Evolutionary conservation across 768 basidiomycete species (phyloP).

Genomic region (Boletus tomentosulus): DNA sequence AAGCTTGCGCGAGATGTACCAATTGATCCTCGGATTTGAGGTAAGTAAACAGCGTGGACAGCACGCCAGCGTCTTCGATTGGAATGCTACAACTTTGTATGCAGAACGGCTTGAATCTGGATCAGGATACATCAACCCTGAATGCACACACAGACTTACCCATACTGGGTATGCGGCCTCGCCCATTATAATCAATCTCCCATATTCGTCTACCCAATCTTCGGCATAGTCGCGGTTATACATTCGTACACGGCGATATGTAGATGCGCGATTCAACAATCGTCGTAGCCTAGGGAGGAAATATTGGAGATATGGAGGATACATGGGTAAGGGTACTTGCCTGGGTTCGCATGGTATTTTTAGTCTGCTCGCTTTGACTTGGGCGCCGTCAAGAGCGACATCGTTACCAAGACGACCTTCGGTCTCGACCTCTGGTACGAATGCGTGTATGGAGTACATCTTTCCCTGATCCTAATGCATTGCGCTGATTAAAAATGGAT

Average conservation of each 20-base stretch:
- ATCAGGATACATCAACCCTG: not conserved
- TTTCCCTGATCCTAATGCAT: slow-evolving; percentile 33
- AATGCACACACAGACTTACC: slow-evolving; percentile 28
- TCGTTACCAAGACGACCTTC: slow-evolving; percentile 34
- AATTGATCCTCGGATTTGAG: slow-evolving; percentile 48
- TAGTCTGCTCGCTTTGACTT: slow-evolving; percentile 33
- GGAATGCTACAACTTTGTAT: slow-evolving; percentile 36
- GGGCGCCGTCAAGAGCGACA: slow-evolving; percentile 16
- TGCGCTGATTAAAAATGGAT: not conserved
- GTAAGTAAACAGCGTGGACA: slow-evolving; percentile 37
- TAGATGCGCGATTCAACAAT: slow-evolving; percentile 32
- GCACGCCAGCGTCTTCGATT: slow-evolving; percentile 33
- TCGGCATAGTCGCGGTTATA: slow-evolving; percentile 40
- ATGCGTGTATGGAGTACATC: slow-evolving; percentile 36
- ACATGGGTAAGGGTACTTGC: slow-evolving; percentile 23
- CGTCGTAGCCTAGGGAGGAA: slow-evolving; percentile 35
- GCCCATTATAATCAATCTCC: slow-evolving; percentile 50
- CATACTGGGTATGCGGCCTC: slow-evolving; percentile 60
- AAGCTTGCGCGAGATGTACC: slow-evolving; percentile 47
- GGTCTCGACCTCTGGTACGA: slow-evolving; percentile 36
- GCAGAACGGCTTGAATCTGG: slow-evolving; percentile 42
- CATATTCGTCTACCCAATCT: slow-evolving; percentile 48
- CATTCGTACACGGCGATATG: slow-evolving; percentile 38
- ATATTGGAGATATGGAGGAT: not conserved
- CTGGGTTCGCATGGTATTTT: slow-evolving; percentile 36